Conservation (phyloP, 306 rosid species). For the Gillenia trifoliata region DNA sequence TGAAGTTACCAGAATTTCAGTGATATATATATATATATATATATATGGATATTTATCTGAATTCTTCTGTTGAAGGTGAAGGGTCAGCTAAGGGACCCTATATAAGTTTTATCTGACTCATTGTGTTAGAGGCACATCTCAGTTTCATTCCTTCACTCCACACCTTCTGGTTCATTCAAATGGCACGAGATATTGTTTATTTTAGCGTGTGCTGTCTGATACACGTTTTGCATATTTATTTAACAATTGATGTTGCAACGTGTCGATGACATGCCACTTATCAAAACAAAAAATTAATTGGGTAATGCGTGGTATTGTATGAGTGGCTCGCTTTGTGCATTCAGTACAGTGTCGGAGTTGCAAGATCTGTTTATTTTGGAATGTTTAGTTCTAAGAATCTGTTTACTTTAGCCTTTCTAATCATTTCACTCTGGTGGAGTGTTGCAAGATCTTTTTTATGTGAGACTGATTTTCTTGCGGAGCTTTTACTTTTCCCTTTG, state of each 20-base stretch:
- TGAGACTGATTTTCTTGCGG: not conserved
- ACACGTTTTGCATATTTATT: not conserved
- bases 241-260: not conserved
- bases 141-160: not conserved
- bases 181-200: not conserved
- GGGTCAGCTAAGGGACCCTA: too few relatives aligned
- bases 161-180: not conserved
- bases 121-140: not conserved
- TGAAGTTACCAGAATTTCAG: not conserved
- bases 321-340: not conserved
- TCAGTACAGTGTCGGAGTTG: not conserved
- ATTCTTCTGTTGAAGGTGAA: not conserved
- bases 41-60: not conserved
- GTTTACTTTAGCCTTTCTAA: not conserved
- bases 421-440: not conserved
- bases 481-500: not conserved
- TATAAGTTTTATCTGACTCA: not conserved
- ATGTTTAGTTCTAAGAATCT: not conserved
- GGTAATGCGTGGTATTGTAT: not conserved
- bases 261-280: not conserved
- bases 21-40: not conserved
- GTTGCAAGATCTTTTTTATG: not conserved
- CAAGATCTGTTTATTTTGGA: not conserved
- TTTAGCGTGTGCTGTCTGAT: not conserved
- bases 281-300: not conserved